Percentiles rank a stretch among this genome's conserved stretches.
Conservation (phyloP, 257 asterid genomes). For the Plantago elongata region DNA sequence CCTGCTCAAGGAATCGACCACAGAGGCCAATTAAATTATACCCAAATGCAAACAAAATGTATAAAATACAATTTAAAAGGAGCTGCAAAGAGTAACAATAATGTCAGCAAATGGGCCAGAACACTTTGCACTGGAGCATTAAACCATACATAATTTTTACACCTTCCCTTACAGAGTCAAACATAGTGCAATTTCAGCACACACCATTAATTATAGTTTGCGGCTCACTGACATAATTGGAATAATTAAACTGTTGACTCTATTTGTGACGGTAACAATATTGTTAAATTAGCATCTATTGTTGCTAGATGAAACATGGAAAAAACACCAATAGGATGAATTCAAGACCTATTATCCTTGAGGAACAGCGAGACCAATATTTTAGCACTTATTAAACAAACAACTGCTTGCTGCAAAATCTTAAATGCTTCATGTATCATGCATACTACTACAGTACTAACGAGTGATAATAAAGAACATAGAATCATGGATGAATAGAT, state of each 20-base stretch:
- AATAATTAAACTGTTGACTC: not conserved
- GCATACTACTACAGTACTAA: not conserved
- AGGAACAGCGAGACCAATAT: slow-evolving; percentile 1
- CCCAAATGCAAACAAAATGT: not conserved
- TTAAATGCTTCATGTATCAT: not conserved
- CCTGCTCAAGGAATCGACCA: slow-evolving; percentile 11
- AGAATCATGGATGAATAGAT: slow-evolving; percentile 3
- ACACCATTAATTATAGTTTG: not conserved
- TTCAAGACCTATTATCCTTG: not conserved
- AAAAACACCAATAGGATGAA: not conserved
- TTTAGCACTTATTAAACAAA: not conserved
- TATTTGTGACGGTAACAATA: not conserved
- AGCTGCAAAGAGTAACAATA: not conserved
- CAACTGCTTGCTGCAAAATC: slow-evolving; percentile 4
- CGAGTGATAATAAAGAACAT: slow-evolving; percentile 3
- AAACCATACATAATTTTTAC: not conserved
- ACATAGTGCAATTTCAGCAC: not conserved
- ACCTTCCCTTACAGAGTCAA: not conserved
- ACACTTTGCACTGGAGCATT: not conserved
- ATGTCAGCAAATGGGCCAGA: not conserved
- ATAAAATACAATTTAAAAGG: not conserved
- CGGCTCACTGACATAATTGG: not conserved
- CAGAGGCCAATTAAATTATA: not conserved
- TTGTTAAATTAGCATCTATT: not conserved
- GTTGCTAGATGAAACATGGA: not conserved